These are phyloP conservation scores for Exophiala calicioides DNA, from an alignment of 2,329 filamentous ascomycete genomes.

Conservation along the genomic window DNA sequence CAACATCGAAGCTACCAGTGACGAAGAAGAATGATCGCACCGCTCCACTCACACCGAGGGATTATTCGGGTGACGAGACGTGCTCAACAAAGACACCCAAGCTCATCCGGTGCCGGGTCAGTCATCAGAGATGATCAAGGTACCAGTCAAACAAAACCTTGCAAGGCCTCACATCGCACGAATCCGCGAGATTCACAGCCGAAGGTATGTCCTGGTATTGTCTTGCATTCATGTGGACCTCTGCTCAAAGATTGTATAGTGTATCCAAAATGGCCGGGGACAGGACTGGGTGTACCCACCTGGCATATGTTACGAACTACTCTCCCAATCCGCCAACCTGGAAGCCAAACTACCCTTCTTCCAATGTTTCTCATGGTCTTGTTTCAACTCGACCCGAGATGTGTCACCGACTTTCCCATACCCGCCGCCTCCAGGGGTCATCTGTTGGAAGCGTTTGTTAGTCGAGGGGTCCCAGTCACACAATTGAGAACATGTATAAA, in stretches of 20 bases:
- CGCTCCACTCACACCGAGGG: no score
- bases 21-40: conserved; percentile 52
- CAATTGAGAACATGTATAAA: background rate
- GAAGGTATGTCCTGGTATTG: conserved; percentile 3
- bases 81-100: no score
- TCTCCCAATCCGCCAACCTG: conserved; percentile 51
- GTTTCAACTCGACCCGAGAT: conserved; percentile 47
- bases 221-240: background rate
- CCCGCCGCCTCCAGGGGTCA: conserved; percentile 48
- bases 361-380: conserved; percentile 64
- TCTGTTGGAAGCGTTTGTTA: conserved; percentile 19
- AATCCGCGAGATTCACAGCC: no score
- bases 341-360: conserved; percentile 59
- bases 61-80: no score
- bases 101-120: no score
- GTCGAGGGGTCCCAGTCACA: background rate
- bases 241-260: background rate
- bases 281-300: no score
- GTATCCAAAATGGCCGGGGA: no score
- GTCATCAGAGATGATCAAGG: no score
- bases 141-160: no score
- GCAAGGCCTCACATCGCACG: no score
- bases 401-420: conserved; percentile 58
- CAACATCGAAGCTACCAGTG: conserved; percentile 59
- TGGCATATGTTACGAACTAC: conserved; percentile 41